Conservation (phyloP, 179 eudicot species). For the Beta macrorhiza region DNA sequence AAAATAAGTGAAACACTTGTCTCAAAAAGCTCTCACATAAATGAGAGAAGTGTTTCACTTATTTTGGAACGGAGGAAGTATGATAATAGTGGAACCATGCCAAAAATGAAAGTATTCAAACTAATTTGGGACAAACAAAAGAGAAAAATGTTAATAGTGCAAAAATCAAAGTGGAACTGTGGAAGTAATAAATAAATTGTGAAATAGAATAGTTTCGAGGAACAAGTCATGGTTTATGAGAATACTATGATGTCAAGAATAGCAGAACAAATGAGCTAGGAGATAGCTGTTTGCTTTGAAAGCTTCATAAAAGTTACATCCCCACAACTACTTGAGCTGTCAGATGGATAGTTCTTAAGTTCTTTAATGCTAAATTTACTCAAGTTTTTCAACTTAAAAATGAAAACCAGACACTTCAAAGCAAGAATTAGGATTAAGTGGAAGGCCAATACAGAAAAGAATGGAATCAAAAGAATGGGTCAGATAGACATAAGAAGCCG, state of each 20-base stretch:
- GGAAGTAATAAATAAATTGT: no score
- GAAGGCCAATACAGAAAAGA: constrained; percentile 2
- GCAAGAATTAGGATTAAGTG: neutral
- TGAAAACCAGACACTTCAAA: neutral
- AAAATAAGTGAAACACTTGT: no score
- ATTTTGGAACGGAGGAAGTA: no score
- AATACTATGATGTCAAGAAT: constrained; percentile 7
- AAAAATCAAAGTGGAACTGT: no score
- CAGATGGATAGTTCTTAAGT: constrained; percentile 6
- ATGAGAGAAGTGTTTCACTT: no score
- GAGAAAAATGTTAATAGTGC: no score
- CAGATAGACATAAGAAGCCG: constrained; percentile 5
- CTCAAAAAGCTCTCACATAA: no score
- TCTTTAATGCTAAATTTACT: constrained; percentile 7
- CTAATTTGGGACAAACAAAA: no score
- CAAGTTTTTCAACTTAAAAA: neutral
- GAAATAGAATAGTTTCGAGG: neutral
- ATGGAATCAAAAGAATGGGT: neutral
- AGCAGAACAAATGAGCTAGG: neutral
- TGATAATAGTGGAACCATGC: no score
- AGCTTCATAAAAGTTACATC: constrained; percentile 29
- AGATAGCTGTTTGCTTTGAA: constrained; percentile 13
- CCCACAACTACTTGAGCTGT: constrained; percentile 34
- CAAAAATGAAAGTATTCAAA: no score
- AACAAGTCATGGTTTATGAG: constrained; percentile 8